phyloP scores from a whole-genome alignment of 306 rosid genomes.

The Vigna hirtella region DNA sequence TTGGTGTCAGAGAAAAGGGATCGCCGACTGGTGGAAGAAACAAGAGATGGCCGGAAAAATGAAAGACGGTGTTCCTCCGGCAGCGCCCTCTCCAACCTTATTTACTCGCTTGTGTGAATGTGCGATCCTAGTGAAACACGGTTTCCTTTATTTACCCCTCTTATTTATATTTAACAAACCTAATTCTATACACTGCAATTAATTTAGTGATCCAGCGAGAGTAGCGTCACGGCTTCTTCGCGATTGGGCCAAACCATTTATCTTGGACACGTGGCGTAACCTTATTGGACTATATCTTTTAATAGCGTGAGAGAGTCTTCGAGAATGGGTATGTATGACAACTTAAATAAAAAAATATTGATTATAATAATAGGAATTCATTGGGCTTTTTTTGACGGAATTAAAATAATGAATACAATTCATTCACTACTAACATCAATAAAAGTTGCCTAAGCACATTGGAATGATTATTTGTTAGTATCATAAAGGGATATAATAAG shows the following conservation, averaged over 20 bases:
- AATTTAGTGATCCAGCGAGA: slow-evolving; percentile 29
- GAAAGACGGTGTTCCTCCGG: slow-evolving; percentile 44
- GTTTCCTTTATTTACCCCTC: not conserved
- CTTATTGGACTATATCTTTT: not conserved
- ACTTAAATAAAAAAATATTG: no score
- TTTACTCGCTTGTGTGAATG: not conserved
- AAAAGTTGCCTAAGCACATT: not conserved
- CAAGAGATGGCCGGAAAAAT: slow-evolving; percentile 50
- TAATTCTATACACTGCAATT: not conserved
- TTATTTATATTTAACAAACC: slow-evolving; percentile 4
- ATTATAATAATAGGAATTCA: not conserved
- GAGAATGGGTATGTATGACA: not conserved
- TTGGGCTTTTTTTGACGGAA: not conserved
- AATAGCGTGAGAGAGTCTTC: not conserved
- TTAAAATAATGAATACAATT: not conserved
- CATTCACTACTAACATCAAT: not conserved
- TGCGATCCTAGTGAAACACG: slow-evolving; percentile 22
- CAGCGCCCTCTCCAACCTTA: slow-evolving; percentile 46
- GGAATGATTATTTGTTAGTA: not conserved
- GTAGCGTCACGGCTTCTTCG: slow-evolving; percentile 52
- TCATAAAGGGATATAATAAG: no score
- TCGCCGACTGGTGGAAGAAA: slow-evolving; percentile 33
- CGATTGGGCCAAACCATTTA: slow-evolving; percentile 33
- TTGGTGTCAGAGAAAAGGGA: slow-evolving; percentile 15
- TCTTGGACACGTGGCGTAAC: slow-evolving; percentile 20